These are phyloP conservation scores for Myxozyma sirexii DNA, from an alignment of 805 yeast species.

Conservation along the genomic window DNA sequence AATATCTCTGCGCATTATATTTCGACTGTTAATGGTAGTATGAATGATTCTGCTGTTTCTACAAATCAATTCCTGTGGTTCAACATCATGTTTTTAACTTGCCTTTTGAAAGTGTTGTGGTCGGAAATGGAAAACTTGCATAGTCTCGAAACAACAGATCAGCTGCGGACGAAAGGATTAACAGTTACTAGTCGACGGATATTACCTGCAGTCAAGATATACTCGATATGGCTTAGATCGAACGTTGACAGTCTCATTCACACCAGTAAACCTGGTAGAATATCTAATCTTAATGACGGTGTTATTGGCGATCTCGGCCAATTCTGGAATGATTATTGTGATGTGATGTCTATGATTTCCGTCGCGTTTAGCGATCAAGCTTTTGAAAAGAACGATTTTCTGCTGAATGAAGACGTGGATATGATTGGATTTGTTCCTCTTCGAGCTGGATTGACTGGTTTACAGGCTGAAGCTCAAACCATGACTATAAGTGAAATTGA, in stretches of 20 bases:
- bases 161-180: slow-evolving; percentile 3
- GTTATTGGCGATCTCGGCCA: not conserved
- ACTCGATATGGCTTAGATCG: slow-evolving; percentile 23
- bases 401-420: slow-evolving; percentile 32
- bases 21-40: slow-evolving; percentile 4
- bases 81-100: slow-evolving; percentile 18
- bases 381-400: slow-evolving; percentile 14
- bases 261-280: not conserved
- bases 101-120: not conserved
- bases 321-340: slow-evolving; percentile 21
- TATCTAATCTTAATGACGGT: not conserved
- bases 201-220: slow-evolving; percentile 17
- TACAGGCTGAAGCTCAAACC: slow-evolving; percentile 9
- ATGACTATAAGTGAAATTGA: slow-evolving; percentile 19
- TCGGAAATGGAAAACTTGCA: not conserved
- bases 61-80: not conserved
- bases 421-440: slow-evolving; percentile 26
- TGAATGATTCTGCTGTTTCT: not conserved
- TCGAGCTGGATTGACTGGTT: slow-evolving; percentile 12
- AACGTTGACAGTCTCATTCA: not conserved
- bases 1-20: slow-evolving; percentile 23
- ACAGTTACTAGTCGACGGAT: slow-evolving; percentile 14
- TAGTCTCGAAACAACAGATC: not conserved
- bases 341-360: slow-evolving; percentile 13
- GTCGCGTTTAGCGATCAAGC: slow-evolving; percentile 5